Evolutionary conservation across 2,329 filamentous ascomycete species (phyloP), one percentile per base, ranked within the genome.

Genomic region (Cladosporium oxysporum): DNA sequence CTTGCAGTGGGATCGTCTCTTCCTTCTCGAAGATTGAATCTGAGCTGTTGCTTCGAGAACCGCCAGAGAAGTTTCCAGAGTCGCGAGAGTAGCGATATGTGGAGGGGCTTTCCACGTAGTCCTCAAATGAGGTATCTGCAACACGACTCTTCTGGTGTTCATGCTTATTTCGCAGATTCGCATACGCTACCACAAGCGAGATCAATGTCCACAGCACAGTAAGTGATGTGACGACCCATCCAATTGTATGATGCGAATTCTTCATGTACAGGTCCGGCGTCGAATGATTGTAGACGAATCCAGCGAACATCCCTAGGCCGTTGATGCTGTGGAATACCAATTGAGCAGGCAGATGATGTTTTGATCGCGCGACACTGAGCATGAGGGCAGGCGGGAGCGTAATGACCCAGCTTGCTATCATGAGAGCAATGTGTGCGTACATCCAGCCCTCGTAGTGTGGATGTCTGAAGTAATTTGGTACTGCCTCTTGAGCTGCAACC

Each of bases 181-280:
- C 61, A 67, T 90, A 86, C 50, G 84, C 80, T 62, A 88, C 88
- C 57, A 92, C 79, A 64, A 92, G 76, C 58, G 87, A 86, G 75
- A 96, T 81, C 47, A 90, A 72, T 18, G 90, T 84, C 80, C 97
- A 94, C 0, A 85, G 87, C 62, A 83, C 83, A 12, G 91, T 83
- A 4, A 93, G 82, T 83, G 87, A 90, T 3, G 90, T 94, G 33
- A 90, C 84, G 50, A 91, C 83, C 94, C 94, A 98, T 64, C 93
- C 93, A 52, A 94, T 84, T 77, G 91, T 93, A 80, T 93, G 89
- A 77, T 97, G 93, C n/a, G 90, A 87, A 75, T 96, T 96, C 75
- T 91, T 89, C 35, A 88, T 88, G 76, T 97, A 97, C 26, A 97
- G 81, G 74, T 97, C 91, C 0, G 93, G 92, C 0, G 92, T 96